These are phyloP conservation scores for Clarireedia hainanense DNA, from an alignment of 2,329 filamentous ascomycete genomes.

Conservation along the genomic window DNA sequence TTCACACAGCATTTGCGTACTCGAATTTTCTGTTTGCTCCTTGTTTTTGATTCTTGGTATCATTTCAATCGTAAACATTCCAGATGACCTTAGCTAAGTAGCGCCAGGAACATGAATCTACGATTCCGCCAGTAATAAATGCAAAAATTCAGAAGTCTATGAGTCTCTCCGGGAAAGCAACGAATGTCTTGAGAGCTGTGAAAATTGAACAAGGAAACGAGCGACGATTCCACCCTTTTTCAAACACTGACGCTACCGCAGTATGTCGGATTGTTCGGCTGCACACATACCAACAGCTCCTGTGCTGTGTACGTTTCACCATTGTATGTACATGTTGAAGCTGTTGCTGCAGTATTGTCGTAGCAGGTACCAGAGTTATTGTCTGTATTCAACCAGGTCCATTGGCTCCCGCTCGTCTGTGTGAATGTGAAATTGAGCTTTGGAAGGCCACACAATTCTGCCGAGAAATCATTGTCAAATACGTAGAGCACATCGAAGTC, in stretches of 20 bases:
- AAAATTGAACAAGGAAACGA: background rate
- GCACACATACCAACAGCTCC: background rate
- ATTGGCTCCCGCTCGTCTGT: background rate
- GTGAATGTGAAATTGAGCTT: background rate
- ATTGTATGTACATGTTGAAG: background rate
- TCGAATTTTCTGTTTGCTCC: too few relatives aligned
- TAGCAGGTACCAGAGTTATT: background rate
- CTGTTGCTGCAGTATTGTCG: background rate
- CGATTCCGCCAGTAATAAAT: too few relatives aligned
- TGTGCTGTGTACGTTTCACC: background rate
- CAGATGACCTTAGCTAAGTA: too few relatives aligned
- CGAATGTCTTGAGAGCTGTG: too few relatives aligned
- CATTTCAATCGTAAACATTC: too few relatives aligned
- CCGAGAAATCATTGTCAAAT: background rate
- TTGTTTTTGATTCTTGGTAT: too few relatives aligned
- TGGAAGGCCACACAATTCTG: background rate
- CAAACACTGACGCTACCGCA: background rate
- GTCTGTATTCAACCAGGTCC: background rate
- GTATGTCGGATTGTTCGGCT: background rate
- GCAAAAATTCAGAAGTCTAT: too few relatives aligned
- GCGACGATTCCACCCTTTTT: background rate
- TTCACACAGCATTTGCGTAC: too few relatives aligned
- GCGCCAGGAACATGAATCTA: too few relatives aligned
- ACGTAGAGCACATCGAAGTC: background rate
- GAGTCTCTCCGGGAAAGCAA: too few relatives aligned